Evolutionary conservation across 768 basidiomycete genomes (phyloP), one percentile per base, ranked within the genome.

Genomic region (Postia placenta): DNA sequence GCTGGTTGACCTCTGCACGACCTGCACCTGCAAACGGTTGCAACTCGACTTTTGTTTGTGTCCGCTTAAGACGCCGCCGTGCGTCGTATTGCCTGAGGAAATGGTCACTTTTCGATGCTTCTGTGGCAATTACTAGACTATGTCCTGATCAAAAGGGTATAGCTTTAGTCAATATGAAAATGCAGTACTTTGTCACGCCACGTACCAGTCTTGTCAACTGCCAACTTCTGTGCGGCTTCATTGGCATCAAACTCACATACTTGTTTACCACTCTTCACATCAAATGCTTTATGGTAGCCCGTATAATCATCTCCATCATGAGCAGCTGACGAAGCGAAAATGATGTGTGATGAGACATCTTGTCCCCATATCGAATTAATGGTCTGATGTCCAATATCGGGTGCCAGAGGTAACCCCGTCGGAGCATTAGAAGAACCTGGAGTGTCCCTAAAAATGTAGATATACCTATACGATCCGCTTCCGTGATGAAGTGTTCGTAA

Each of bases 1-100:
- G 69, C 45, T 62, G 63, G 41, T 72, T 80, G 25, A 85, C 70
- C 58, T 81, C 76, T 19, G 50, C 52, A 45, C 27, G 23, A 17
- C 11, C 26, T 28, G 45, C n/a, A n/a, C n/a, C 22, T 33, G 41
- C 45, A 57, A 54, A 33, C 15, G 7, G 9, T 33, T 33, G 7
- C 30, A 33, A 33, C 7, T 33, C 9, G 30, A 33, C 15, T 33
- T 33, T n/a, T n/a, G n/a, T n/a, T n/a, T n/a, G n/a, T n/a, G n/a
- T n/a, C n/a, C 9, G 30, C 15, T 7, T 33, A 33, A 33, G 30
- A 33, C 15, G n/a, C n/a, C n/a, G n/a, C n/a, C n/a, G n/a, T n/a
- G n/a, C n/a, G n/a, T 25, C 37, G 22, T 14, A 20, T 15, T 14
- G 22, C 20, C 14, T 42, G 36, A 50, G 22, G 2, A 20, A 44